Base-by-base conservation (phyloP, 108 stramenopile genomes). In the Discostella pseudostelligera region DNA sequence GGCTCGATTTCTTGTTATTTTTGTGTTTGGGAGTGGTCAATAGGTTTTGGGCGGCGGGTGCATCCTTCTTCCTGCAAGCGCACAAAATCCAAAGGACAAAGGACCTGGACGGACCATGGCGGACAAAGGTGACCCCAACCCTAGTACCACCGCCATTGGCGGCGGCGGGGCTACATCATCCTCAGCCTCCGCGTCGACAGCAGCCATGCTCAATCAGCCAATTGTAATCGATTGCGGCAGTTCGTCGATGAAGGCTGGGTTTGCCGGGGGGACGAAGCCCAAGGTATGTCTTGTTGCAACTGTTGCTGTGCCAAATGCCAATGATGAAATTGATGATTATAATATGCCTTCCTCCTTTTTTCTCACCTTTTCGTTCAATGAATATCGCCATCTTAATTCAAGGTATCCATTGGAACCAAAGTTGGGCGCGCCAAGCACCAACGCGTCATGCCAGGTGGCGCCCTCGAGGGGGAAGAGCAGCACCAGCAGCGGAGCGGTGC, bases 201-300 rank as follows among this genome's bases (percentile, higher is more conserved):
- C 55, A 4, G 83, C 71, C 20, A 84, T 94, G 51, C 73, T 94
- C 60, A 94, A 95, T 72, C 96, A 97, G 65, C 96, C 97, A 44
- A 86, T 98, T 42, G 96, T 98, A 51, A 92, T 98, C 39, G 97
- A 98, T 70, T 94, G 92, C 70, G 97, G 96, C 10, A 96, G 94
- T 13, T 84, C 91, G 17, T 78, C 82, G 5, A 69, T 96, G 49
- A 97, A 97, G 66, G 97, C 97, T 36, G 97, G 97, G 4, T 97
- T 98, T 83, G 97, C 97, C 16, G 97, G 97, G 19, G 95, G 87
- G 8, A 92, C 96, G 61, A 94, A 92, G 66, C 97, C 97, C 2
- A 94, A 94, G 88, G 94, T 86, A 61, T 44, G 77, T 17, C n/a
- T n/a, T n/a, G n/a, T n/a, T n/a, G n/a, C n/a, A n/a, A n/a, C n/a